Base-by-base conservation (phyloP, 768 basidiomycete genomes). In the Pulveroboletus sp. region DNA sequence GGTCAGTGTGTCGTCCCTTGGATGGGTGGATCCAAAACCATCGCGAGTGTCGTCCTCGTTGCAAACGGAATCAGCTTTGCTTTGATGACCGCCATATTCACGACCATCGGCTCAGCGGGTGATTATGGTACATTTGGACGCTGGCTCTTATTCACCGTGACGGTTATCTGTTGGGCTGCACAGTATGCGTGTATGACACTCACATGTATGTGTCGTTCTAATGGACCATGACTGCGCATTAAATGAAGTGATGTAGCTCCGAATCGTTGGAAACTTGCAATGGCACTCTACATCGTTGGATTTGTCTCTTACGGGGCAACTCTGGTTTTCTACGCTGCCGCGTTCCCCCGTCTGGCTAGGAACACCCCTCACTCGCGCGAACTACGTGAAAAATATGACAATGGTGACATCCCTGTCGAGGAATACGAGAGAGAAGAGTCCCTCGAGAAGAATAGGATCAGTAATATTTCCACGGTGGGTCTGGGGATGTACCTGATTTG, bases 281-380 rank as follows among this genome's bases (percentile, higher is more conserved):
- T 91, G 86, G 84, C 71, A 0, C 65, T 92, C 3, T 91, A 83
- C 64, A 87, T 92, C 76, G 69, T 88, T 27, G 83, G 86, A 8
- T 91, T 86, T 69, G 79, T 89, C 42, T 76, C 81, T 1, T 91
- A 89, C 53, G 87, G 87, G 1, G 88, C 87, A 4, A 88, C 88
- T 0, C 76, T 89, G 9, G 86, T 90, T 0, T 92, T 92, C 66
- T 92, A 83, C 56, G 79, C 83, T 0, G 89, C 88, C 0, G 57
- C 79, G 13, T 91, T 92, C 62, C 90, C 90, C 1, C 81, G 87
- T 8, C 77, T 93, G 2, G 89, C 90, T 0, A 77, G 87, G 4
- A 90, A 91, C 61, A 91, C 89, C 0, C 66, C 74, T 4, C 83
- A 78, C 55, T 72, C 87, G 5, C 77, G 82, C 13, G 65, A 64